Evolutionary conservation across 148 eudicot genomes (phyloP), one percentile per base, ranked within the genome.

Genomic region (Polygonum aviculare): DNA sequence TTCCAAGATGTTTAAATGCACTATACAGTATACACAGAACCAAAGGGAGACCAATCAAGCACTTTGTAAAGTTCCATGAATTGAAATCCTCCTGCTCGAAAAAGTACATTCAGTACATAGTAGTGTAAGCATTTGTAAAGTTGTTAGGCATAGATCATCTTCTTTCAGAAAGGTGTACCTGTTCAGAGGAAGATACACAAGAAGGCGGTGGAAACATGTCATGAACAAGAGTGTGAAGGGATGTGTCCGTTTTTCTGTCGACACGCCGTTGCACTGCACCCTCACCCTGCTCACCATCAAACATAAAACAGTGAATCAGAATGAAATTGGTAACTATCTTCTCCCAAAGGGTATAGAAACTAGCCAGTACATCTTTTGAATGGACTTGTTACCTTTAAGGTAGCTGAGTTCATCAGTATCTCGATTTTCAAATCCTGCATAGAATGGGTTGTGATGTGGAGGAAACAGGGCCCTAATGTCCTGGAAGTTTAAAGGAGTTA

Each of bases 391-490:
- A 94, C 98, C 97, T 87, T 81, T 88, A 45, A 92, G 86, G 80
- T 94, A 94, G 90, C 98, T 94, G 78, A 94, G 51, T 80, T 94
- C 98, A 79, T 94, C 97, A 10, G 98, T 94, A 85, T 90, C 93
- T 85, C 98, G 84, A 78, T 94, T 94, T 79, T 97, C 98, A 76
- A 94, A 94, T 73, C 98, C 98, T 77, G 98, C 97, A 80, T 94
- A 94, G 74, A 94, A 94, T 55, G 98, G 98, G 74, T 80, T 85
- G 69, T 83, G 82, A 85, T 92, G 93, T 41, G 89, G 44, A 78
- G 96, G 96, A 84, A 92, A 94, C 65, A 89, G 81, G 40, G 89
- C 96, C 83, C 82, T 92, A 72, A 94, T 90, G 78, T 88, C 96
- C 98, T 94, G 87, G 51, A 45, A 71, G 21, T 14, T 12, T 41